phyloP scores from a whole-genome alignment of 768 basidiomycete genomes.

The Leccinum longicurvipes region DNA sequence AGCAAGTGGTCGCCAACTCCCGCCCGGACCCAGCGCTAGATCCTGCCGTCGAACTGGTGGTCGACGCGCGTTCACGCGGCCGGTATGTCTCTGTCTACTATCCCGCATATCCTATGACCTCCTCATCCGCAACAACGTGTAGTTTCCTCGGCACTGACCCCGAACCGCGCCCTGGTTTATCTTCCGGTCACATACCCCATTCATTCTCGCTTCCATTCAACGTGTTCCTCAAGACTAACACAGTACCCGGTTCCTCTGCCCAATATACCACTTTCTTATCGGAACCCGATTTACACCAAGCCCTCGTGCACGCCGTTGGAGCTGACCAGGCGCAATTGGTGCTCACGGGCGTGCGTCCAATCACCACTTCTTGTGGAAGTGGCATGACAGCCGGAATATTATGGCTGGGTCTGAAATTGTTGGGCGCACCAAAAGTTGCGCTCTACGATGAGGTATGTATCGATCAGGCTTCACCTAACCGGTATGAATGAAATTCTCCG shows the following conservation, averaged over 20 bases:
- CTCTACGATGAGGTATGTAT: conserved; percentile 89
- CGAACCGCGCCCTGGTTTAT: conserved; percentile 84
- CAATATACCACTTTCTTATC: conserved; percentile 62
- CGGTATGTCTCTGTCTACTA: conserved; percentile 46
- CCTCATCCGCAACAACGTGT: conserved; percentile 10
- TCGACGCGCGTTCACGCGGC: conserved; percentile 85
- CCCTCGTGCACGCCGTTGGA: conserved; percentile 64
- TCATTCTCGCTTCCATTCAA: conserved; percentile 85
- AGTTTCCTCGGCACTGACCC: conserved; percentile 81
- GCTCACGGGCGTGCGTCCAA: conserved; percentile 53
- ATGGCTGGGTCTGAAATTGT: conserved; percentile 84
- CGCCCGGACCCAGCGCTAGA: conserved; percentile 41
- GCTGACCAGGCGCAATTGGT: conserved; percentile 51
- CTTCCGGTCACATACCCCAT: conserved; percentile 90
- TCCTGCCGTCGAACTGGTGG: conserved; percentile 58
- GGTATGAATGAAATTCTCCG: conserved; percentile 15
- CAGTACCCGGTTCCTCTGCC: conserved; percentile 31
- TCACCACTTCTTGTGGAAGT: conserved; percentile 85
- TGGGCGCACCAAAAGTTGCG: conserved; percentile 59
- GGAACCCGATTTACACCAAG: conserved; percentile 52
- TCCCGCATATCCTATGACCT: neutral
- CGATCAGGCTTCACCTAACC: conserved; percentile 7
- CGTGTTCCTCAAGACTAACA: conserved; percentile 54
- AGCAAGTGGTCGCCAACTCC: conserved; percentile 76
- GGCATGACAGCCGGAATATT: conserved; percentile 97